These are phyloP conservation scores for Tulasnella sp. DNA, from an alignment of 768 basidiomycete species.

Conservation along the genomic window DNA sequence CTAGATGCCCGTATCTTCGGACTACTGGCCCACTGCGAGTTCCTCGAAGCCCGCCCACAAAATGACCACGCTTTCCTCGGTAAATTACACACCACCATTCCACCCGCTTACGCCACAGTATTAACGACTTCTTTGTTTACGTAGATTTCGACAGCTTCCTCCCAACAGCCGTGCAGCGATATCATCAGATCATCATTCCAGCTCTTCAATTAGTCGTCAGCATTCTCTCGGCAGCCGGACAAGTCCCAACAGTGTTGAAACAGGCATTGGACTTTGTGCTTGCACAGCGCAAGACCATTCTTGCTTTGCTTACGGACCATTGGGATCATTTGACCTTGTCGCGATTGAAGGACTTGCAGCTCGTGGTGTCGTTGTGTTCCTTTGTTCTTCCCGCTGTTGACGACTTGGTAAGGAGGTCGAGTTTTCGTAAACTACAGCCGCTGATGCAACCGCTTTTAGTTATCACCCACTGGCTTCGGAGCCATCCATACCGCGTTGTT, in stretches of 20 bases:
- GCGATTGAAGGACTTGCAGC: slow-evolving; percentile 71
- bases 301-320: slow-evolving; percentile 76
- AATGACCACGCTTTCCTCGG: slow-evolving; percentile 79
- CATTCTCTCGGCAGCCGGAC: slow-evolving; percentile 72
- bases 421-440: slow-evolving; percentile 32
- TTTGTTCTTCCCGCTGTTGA: slow-evolving; percentile 66
- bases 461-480: slow-evolving; percentile 64
- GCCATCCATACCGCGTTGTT: slow-evolving; percentile 78
- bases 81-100: slow-evolving; percentile 36
- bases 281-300: slow-evolving; percentile 76
- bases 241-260: slow-evolving; percentile 62
- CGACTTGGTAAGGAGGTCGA: slow-evolving; percentile 60
- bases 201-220: slow-evolving; percentile 76
- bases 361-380: slow-evolving; percentile 69
- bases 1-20: slow-evolving; percentile 73
- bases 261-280: slow-evolving; percentile 82
- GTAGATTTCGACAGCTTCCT: slow-evolving; percentile 82
- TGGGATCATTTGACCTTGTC: slow-evolving; percentile 57
- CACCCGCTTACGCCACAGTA: neutral
- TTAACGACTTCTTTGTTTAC: slow-evolving; percentile 24
- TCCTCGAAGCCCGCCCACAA: slow-evolving; percentile 79
- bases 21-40: slow-evolving; percentile 78
- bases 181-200: slow-evolving; percentile 87
- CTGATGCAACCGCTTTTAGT: slow-evolving; percentile 32
- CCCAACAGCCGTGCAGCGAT: slow-evolving; percentile 80